Evolutionary conservation across 495 filamentous ascomycete genomes (phyloP), one percentile per base, ranked within the genome.

Genomic region (Hypoxylon fuscum): DNA sequence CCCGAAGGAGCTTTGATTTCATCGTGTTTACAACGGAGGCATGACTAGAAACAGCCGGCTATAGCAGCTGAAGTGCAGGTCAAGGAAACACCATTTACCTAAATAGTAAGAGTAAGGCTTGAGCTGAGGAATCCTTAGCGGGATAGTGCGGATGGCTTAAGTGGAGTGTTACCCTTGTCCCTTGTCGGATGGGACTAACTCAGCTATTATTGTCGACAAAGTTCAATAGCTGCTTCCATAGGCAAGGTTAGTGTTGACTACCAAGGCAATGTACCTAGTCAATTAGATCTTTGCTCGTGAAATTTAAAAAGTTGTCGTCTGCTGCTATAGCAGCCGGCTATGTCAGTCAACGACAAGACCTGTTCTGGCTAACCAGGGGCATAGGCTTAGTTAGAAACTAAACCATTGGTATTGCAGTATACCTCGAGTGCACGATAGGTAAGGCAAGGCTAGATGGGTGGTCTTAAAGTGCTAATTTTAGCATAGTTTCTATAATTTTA

Each of bases 111-210:
- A 57, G 34, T 58, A 64, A 44, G 60, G 60, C 60, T 57, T 4
- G 27, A 53, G 60, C 60, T 64, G 54, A 59, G 49, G 43, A 54
- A 54, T 11, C 53, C 54, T 49, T 55, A 55, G 23, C 44, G 50
- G 61, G 25, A n/a, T 44, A 32, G 14, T 29, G 54, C 34, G 37
- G 17, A 22, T 55, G 62, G 62, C 50, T 31, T 54, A 60, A 60
- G 62, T 60, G 55, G 62, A 23, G n/a, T 50, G 10, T 5, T 12
- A 32, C 22, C 61, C 61, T 35, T 59, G n/a, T n/a, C n/a, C n/a
- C n/a, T n/a, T n/a, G n/a, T n/a, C n/a, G 48, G 21, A 45, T 45
- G 51, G 46, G 47, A 41, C 22, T 10, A 15, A 12, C 21, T 44
- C 20, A 44, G 20, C 47, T 50, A 50, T 50, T 50, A 31, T 50